Evolutionary conservation across 23 red algal genomes (phyloP).

Genomic region (Gracilaria caudata): DNA sequence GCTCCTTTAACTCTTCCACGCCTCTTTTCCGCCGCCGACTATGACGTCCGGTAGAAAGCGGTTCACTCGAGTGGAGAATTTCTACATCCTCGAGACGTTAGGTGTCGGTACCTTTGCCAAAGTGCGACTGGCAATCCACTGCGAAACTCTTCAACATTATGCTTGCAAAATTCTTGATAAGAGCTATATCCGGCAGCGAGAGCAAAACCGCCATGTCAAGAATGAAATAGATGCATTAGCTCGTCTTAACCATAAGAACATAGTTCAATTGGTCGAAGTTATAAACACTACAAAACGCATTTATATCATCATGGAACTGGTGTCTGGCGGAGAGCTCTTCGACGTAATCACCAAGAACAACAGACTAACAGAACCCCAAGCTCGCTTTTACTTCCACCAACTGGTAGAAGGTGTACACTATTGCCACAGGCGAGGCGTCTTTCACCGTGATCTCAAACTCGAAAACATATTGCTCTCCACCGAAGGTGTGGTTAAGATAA

Average conservation of each 20-base stretch:
- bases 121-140: slow-evolving; percentile 81
- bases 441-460: slow-evolving; percentile 92
- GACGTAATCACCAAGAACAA: slow-evolving; percentile 46
- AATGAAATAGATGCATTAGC: slow-evolving; percentile 57
- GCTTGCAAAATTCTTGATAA: slow-evolving; percentile 87
- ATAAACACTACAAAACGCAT: slow-evolving; percentile 38
- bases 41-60: slow-evolving; percentile 10
- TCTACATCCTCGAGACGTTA: slow-evolving; percentile 54
- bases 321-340: slow-evolving; percentile 72
- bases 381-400: slow-evolving; percentile 72
- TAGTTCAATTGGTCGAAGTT: slow-evolving; percentile 51
- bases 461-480: slow-evolving; percentile 84
- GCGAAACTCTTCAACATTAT: slow-evolving; percentile 46
- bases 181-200: slow-evolving; percentile 22
- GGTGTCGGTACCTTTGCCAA: slow-evolving; percentile 77
- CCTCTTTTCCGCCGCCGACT: background rate
- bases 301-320: slow-evolving; percentile 85
- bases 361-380: slow-evolving; percentile 55
- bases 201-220: slow-evolving; percentile 49
- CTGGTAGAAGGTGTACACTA: slow-evolving; percentile 68
- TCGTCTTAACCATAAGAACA: slow-evolving; percentile 48
- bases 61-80: slow-evolving; percentile 53
- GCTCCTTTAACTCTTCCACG: background rate
- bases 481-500: slow-evolving; percentile 68
- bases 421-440: slow-evolving; percentile 74